Base-by-base conservation (phyloP, 352 stramenopile genomes). In the Globisporangium recalcitrans region DNA sequence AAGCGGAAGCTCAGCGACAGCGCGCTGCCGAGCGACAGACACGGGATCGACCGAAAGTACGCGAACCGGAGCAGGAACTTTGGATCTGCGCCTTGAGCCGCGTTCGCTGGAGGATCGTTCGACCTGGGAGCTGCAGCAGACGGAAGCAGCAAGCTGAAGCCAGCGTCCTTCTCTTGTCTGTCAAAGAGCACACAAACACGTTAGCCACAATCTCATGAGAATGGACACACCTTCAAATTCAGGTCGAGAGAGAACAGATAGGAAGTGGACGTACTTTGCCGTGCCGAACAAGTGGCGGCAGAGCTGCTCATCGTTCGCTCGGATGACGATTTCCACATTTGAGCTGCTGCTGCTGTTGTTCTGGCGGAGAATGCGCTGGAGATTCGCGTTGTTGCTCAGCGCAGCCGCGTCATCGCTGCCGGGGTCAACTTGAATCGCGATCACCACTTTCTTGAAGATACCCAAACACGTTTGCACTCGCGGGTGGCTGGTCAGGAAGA, bases 1-100 rank as follows among this genome's bases (percentile, higher is more conserved):
- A 95, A 95, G 22, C 83, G 80, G 55, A 90, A 91, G 60, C 77
- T 88, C 27, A 95, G 64, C 11, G 83, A 92, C n/a, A 92, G 55
- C 31, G 73, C 73, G 58, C 75, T 86, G 9, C 76, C 84, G 8
- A 85, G 61, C 7, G 80, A 81, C n/a, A 94, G 54, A 5, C 67
- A 51, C 2, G 69, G 65, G 7, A 88, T 77, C 5, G 70, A 60
- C 4, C 64, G 67, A 61, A 92, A 95, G 58, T 92, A 91, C 24
- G 71, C 58, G 24, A 90, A 67, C 3, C 85, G 77, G 0, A 64
- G 69, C 26, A 67, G 40, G 67, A 93, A 93, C 27, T 82, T 51
- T 2, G 42, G 46, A 46, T 94, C 82, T 19, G 85, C 47, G 4
- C 24, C 74, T 46, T 52, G 65, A 19, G 47, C 47, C 40, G 13